Conservation (phyloP, 2,329 filamentous ascomycete species). For the Pseudodiploospora longispora region DNA sequence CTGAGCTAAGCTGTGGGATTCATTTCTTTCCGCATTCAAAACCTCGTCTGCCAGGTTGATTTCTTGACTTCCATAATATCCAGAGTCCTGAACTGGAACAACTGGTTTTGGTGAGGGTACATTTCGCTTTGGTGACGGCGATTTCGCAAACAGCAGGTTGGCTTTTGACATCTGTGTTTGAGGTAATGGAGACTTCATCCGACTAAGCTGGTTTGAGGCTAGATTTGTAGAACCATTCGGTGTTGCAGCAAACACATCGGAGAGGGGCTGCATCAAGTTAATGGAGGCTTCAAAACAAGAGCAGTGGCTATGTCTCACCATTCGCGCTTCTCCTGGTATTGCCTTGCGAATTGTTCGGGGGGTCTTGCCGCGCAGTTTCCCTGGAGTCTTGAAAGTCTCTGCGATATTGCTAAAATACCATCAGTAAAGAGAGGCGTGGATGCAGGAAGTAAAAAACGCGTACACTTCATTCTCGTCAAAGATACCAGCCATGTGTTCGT, state of each 20-base stretch:
- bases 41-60: slow-evolving; percentile 19
- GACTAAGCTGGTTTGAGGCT: slow-evolving; percentile 34
- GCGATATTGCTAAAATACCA: slow-evolving; percentile 62
- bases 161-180: slow-evolving; percentile 43
- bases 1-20: slow-evolving; percentile 14
- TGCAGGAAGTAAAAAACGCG: slow-evolving; percentile 9
- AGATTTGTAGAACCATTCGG: slow-evolving; percentile 48
- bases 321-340: slow-evolving; percentile 49
- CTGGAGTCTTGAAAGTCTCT: slow-evolving; percentile 93
- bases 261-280: slow-evolving; percentile 44
- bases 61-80: slow-evolving; percentile 61
- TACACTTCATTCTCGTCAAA: slow-evolving; percentile 84
- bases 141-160: slow-evolving; percentile 26
- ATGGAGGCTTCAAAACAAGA: slow-evolving; percentile 2
- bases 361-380: slow-evolving; percentile 74
- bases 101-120: slow-evolving; percentile 22
- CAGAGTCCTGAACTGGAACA: slow-evolving; percentile 46
- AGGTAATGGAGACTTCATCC: slow-evolving; percentile 49
- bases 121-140: slow-evolving; percentile 23
- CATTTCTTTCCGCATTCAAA: slow-evolving; percentile 14
- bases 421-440: slow-evolving; percentile 7
- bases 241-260: slow-evolving; percentile 49
- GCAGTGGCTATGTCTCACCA: slow-evolving; percentile 42
- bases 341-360: slow-evolving; percentile 62
- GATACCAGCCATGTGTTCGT: slow-evolving; percentile 95